Evolutionary conservation across 805 yeast genomes (phyloP).

Genomic region (Isabelozyma rhagii): DNA sequence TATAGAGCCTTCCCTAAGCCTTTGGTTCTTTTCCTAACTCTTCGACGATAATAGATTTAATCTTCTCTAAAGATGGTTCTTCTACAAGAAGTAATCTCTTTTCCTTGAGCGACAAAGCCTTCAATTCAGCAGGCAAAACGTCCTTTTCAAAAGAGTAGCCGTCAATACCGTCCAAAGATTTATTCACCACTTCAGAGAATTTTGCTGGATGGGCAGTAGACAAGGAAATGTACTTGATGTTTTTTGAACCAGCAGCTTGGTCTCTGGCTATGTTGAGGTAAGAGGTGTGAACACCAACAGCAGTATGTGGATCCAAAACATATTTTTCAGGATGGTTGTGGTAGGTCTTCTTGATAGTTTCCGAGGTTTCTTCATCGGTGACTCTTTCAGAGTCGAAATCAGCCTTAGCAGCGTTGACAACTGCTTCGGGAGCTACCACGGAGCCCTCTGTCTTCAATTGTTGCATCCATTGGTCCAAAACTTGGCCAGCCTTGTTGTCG

Average conservation of each 20-base stretch:
- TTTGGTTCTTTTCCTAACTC: slow-evolving; percentile 43
- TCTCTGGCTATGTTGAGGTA: slow-evolving; percentile 55
- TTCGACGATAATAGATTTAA: slow-evolving; percentile 73
- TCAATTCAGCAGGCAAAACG: slow-evolving; percentile 87
- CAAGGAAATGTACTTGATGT: slow-evolving; percentile 62
- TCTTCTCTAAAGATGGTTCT: slow-evolving; percentile 66
- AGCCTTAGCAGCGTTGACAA: slow-evolving; percentile 60
- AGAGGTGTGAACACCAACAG: slow-evolving; percentile 88
- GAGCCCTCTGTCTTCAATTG: slow-evolving; percentile 74
- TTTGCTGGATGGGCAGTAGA: slow-evolving; percentile 99
- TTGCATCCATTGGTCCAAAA: slow-evolving; percentile 71
- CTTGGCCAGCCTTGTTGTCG: slow-evolving; percentile 68
- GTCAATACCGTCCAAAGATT: slow-evolving; percentile 60
- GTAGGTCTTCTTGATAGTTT: slow-evolving; percentile 73
- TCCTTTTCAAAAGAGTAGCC: slow-evolving; percentile 84
- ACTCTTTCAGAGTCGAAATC: slow-evolving; percentile 81
- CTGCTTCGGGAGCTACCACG: slow-evolving; percentile 64
- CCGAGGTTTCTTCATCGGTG: slow-evolving; percentile 71
- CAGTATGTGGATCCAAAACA: slow-evolving; percentile 93
- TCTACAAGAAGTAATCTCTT: slow-evolving; percentile 73
- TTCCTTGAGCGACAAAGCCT: slow-evolving; percentile 63
- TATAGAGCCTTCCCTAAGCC: not conserved
- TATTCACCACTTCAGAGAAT: slow-evolving; percentile 92
- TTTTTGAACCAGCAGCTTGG: slow-evolving; percentile 30
- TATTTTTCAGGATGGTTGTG: slow-evolving; percentile 58